Evolutionary conservation across 345 rosid genomes (phyloP).

Genomic region (Noccaea bulbosa): DNA sequence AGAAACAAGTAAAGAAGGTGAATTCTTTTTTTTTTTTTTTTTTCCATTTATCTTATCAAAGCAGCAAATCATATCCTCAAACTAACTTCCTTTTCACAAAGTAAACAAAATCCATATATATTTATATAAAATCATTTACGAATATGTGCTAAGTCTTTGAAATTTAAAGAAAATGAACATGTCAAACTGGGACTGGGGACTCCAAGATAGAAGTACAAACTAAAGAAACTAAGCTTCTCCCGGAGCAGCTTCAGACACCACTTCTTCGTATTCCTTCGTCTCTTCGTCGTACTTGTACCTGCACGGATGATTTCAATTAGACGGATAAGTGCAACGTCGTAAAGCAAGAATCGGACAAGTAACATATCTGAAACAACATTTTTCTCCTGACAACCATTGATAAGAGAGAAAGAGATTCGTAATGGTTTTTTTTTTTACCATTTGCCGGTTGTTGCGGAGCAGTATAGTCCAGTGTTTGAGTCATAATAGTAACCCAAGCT

Average conservation of each 20-base stretch:
- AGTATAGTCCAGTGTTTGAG: slow-evolving; percentile 76
- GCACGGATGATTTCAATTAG: not conserved
- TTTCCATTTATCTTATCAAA: too few species aligned
- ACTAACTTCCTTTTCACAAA: too few species aligned
- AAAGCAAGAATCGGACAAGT: not conserved
- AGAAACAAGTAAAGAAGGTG: too few species aligned
- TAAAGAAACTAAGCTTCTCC: slow-evolving; percentile 23
- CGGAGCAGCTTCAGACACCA: slow-evolving; percentile 33
- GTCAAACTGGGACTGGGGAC: slow-evolving; percentile 8
- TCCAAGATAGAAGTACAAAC: slow-evolving; percentile 15
- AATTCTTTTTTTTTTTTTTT: too few species aligned
- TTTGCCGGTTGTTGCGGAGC: slow-evolving; percentile 80
- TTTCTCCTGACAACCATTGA: not conserved
- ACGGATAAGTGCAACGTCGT: not conserved
- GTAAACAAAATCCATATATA: not conserved
- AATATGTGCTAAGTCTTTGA: slow-evolving; percentile 9
- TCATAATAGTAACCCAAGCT: slow-evolving; percentile 89
- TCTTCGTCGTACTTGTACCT: slow-evolving; percentile 41
- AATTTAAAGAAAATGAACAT: not conserved
- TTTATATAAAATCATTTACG: not conserved
- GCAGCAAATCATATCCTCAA: too few species aligned
- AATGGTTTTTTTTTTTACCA: slow-evolving; percentile 55
- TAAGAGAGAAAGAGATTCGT: not conserved
- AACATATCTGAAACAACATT: not conserved
- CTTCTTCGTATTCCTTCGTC: slow-evolving; percentile 34